Evolutionary conservation across 2,329 filamentous ascomycete species (phyloP).

Genomic region (Neodidymelliopsis sp.): DNA sequence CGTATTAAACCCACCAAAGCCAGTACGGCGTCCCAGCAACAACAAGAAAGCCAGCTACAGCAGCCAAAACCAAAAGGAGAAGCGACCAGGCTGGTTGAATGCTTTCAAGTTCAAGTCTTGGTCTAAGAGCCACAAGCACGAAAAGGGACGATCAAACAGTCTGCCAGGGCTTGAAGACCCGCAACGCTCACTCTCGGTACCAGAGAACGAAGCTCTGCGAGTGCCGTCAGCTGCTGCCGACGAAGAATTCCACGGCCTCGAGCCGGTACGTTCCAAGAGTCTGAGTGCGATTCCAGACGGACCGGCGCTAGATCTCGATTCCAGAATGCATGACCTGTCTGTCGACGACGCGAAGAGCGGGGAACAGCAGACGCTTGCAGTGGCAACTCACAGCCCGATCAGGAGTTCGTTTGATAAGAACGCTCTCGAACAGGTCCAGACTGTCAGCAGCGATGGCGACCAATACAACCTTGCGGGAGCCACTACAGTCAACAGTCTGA

Average conservation of each 20-base stretch:
- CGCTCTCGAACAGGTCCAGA: conserved; percentile 38
- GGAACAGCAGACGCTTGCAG: conserved; percentile 20
- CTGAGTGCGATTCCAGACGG: conserved; percentile 41
- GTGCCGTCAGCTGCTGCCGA: conserved; percentile 6
- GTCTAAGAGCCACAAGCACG: conserved; percentile 33
- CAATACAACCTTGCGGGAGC: conserved; percentile 33
- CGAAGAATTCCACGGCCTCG: conserved; percentile 30
- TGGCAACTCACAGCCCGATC: conserved; percentile 14
- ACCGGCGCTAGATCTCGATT: conserved; percentile 34
- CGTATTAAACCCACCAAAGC: conserved; percentile 23
- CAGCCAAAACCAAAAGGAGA: conserved; percentile 30
- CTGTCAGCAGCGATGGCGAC: conserved; percentile 33
- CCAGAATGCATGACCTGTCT: conserved; percentile 31
- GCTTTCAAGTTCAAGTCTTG: conserved; percentile 42
- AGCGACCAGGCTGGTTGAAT: conserved; percentile 39
- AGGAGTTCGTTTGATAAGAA: conserved; percentile 28
- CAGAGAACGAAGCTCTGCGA: conserved; percentile 22
- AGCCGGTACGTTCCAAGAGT: conserved; percentile 44
- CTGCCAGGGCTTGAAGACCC: conserved; percentile 24
- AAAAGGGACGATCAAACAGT: conserved; percentile 34
- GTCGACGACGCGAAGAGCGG: conserved; percentile 14
- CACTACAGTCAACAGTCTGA: conserved; percentile 45
- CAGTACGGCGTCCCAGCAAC: conserved; percentile 17
- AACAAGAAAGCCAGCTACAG: conserved; percentile 30
- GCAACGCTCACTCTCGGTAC: conserved; percentile 38